These are phyloP conservation scores for Hyparrhenia diplandra DNA, from an alignment of 176 grass and related monocot genomes.

Conservation along the genomic window DNA sequence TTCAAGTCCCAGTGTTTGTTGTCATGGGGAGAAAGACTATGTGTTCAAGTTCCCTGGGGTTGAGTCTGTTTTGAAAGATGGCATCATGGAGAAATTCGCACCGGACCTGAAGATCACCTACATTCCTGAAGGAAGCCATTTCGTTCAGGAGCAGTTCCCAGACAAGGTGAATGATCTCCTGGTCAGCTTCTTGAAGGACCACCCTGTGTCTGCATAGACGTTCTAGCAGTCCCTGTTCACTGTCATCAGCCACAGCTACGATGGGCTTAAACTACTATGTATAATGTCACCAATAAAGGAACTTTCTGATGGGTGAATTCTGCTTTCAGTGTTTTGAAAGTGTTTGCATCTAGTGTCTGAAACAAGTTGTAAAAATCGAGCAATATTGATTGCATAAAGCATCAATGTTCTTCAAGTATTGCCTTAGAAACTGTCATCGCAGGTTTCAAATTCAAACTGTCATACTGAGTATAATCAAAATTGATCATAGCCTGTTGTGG, in stretches of 20 bases:
- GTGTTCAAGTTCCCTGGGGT: conserved; percentile 45
- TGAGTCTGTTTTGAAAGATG: conserved; percentile 29
- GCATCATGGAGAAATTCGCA: conserved; percentile 37
- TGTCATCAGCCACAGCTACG: not conserved
- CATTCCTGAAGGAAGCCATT: conserved; percentile 50
- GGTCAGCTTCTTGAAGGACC: conserved; percentile 34
- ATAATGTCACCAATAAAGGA: not conserved
- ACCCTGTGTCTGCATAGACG: conserved; percentile 14
- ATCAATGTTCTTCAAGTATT: no score
- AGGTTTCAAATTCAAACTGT: no score
- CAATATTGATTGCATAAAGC: no score
- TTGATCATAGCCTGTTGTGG: no score
- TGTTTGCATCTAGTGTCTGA: no score
- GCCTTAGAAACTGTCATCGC: no score
- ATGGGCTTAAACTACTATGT: not conserved
- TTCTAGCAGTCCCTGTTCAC: not conserved
- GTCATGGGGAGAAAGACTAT: conserved; percentile 38
- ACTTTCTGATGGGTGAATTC: not conserved
- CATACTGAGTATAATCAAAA: no score
- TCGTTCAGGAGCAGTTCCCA: conserved; percentile 58
- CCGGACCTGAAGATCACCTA: conserved; percentile 42
- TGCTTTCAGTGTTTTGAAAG: no score
- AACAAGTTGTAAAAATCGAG: no score
- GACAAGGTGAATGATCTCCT: conserved; percentile 41
- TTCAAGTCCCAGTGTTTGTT: not conserved